These are phyloP conservation scores for Copromyces sp. DNA, from an alignment of 495 filamentous ascomycete genomes.

Conservation along the genomic window DNA sequence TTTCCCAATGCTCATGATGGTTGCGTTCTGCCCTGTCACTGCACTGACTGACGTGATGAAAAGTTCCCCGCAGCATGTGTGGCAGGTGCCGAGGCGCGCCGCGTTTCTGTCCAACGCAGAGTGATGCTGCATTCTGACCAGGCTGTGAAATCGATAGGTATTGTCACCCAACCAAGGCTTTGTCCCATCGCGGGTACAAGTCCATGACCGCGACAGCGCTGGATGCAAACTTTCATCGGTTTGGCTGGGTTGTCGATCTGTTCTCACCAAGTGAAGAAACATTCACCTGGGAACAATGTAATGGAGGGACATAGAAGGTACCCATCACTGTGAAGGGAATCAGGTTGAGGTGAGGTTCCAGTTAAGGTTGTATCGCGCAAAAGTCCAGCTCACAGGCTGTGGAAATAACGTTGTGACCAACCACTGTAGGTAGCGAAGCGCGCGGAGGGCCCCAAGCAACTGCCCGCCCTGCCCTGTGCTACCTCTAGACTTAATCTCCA, in stretches of 20 bases:
- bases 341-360: neutral
- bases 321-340: too few relatives aligned
- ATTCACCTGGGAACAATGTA: neutral
- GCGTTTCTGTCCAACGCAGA: neutral
- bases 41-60: neutral
- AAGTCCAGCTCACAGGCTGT: neutral
- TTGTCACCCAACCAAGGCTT: neutral
- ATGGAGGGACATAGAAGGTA: too few relatives aligned
- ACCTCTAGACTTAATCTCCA: too few relatives aligned
- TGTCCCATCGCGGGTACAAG: neutral
- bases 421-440: neutral
- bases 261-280: neutral
- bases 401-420: neutral
- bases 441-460: neutral
- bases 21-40: neutral
- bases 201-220: neutral
- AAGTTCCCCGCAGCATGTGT: neutral
- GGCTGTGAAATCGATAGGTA: neutral
- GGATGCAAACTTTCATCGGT: neutral
- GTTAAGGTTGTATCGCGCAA: neutral
- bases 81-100: neutral
- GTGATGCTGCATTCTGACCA: neutral
- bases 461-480: neutral
- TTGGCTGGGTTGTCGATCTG: neutral
- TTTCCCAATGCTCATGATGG: neutral